Evolutionary conservation across 345 rosid species (phyloP).

Genomic region (Camelina hispida): DNA sequence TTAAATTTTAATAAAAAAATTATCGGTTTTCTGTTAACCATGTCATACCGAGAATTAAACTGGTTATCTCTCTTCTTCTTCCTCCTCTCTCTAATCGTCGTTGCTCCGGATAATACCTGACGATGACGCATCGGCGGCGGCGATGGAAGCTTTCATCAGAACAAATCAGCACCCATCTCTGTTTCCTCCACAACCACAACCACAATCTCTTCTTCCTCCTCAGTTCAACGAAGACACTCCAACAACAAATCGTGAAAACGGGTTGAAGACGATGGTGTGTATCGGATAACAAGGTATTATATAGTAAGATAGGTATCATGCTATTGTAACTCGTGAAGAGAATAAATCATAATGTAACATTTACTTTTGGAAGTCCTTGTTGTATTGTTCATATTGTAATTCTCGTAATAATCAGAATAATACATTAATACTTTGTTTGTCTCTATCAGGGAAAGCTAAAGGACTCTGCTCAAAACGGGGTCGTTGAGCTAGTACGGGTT

Average conservation of each 20-base stretch:
- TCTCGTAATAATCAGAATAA: too few relatives aligned
- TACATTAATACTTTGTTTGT: too few relatives aligned
- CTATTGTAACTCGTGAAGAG: slow-evolving; percentile 52
- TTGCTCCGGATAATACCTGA: slow-evolving; percentile 40
- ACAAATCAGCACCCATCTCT: slow-evolving; percentile 57
- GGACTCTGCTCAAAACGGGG: too few relatives aligned
- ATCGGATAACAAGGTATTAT: too few relatives aligned
- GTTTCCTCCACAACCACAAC: slow-evolving; percentile 35
- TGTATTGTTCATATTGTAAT: too few relatives aligned
- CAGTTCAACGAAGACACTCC: slow-evolving; percentile 84
- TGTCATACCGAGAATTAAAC: too few relatives aligned
- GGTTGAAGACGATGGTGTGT: slow-evolving; percentile 46
- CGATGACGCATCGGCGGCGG: slow-evolving; percentile 76
- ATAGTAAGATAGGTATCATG: slow-evolving; percentile 41
- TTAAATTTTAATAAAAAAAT: too few relatives aligned
- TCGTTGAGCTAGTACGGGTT: slow-evolving; percentile 71
- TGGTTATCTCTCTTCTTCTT: too few relatives aligned
- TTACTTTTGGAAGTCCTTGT: too few relatives aligned
- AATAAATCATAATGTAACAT: too few relatives aligned
- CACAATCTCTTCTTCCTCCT: slow-evolving; percentile 34
- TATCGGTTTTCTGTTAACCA: too few relatives aligned
- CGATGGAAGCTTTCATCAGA: slow-evolving; percentile 93
- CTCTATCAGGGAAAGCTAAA: slow-evolving; percentile 59
- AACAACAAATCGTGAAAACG: slow-evolving; percentile 69
- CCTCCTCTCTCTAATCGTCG: too few relatives aligned